Conservation (phyloP, 305 asterid genomes). For the Solanum hybrid region DNA sequence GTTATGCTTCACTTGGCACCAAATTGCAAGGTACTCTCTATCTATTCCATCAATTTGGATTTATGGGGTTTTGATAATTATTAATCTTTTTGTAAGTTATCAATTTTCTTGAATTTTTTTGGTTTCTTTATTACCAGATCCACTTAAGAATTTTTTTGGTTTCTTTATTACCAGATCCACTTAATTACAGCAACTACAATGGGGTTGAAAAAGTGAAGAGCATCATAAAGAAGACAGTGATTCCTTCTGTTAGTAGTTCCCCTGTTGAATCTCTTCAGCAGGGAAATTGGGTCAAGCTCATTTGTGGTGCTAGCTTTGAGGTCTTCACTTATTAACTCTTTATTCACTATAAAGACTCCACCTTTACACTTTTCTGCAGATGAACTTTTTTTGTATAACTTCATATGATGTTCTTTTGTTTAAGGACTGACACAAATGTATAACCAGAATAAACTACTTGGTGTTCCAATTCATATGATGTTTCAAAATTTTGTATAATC, state of each 20-base stretch:
- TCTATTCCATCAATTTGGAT: background rate
- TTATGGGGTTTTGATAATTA: background rate
- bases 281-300: constrained; percentile 94
- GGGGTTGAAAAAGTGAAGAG: constrained; percentile 46
- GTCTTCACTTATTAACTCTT: constrained; percentile 9
- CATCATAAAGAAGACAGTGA: constrained; percentile 31
- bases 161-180: constrained; percentile 22
- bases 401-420: background rate
- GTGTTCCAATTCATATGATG: background rate
- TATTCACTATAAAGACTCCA: background rate
- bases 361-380: background rate
- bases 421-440: background rate
- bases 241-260: constrained; percentile 44
- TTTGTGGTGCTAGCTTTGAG: constrained; percentile 97
- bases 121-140: constrained; percentile 25
- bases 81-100: background rate
- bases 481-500: background rate
- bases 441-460: background rate
- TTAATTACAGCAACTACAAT: constrained; percentile 12
- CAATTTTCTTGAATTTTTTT: background rate
- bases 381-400: background rate
- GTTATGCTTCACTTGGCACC: constrained; percentile 36
- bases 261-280: constrained; percentile 56
- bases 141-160: constrained; percentile 2
- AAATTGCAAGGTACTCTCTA: constrained; percentile 21